These are phyloP conservation scores for Exophiala bonariae DNA, from an alignment of 2,329 filamentous ascomycete species.

Conservation along the genomic window DNA sequence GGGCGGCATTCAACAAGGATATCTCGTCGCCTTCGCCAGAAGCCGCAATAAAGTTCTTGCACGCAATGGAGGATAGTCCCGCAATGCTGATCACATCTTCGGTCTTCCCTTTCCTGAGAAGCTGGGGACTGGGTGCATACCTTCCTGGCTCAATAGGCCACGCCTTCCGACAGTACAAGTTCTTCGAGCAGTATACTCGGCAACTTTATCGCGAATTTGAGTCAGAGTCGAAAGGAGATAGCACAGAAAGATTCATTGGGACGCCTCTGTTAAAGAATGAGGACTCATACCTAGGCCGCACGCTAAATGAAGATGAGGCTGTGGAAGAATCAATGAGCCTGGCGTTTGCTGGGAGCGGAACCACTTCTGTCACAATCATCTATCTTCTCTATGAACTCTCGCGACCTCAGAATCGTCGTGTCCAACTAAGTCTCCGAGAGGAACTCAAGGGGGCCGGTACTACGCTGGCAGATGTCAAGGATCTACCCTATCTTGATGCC, in stretches of 20 bases:
- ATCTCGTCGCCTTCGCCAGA: not conserved
- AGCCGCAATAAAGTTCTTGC: constrained; percentile 1
- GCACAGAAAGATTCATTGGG: constrained; percentile 7
- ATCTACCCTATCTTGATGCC: constrained; percentile 24
- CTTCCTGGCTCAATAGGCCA: constrained; percentile 5
- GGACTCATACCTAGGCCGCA: constrained; percentile 9
- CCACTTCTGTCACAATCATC: constrained; percentile 12
- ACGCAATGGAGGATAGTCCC: not conserved
- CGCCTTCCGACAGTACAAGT: constrained; percentile 1
- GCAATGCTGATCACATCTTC: not conserved
- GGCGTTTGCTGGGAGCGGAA: constrained; percentile 12
- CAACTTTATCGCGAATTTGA: constrained; percentile 1
- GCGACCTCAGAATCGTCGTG: not conserved
- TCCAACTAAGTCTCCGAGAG: constrained; percentile 6
- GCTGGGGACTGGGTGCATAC: not conserved
- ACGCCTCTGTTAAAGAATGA: constrained; percentile 6
- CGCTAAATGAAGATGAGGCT: constrained; percentile 7
- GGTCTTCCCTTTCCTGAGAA: constrained; percentile 1
- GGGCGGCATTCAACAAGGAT: constrained; percentile 11
- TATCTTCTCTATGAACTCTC: constrained; percentile 11
- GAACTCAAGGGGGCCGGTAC: constrained; percentile 2
- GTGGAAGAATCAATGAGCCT: constrained; percentile 12
- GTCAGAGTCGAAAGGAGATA: not conserved
- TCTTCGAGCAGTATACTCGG: constrained; percentile 2
- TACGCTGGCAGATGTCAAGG: constrained; percentile 1